Conservation (phyloP, 768 basidiomycete genomes). For the Leucocoprinus leucothites region DNA sequence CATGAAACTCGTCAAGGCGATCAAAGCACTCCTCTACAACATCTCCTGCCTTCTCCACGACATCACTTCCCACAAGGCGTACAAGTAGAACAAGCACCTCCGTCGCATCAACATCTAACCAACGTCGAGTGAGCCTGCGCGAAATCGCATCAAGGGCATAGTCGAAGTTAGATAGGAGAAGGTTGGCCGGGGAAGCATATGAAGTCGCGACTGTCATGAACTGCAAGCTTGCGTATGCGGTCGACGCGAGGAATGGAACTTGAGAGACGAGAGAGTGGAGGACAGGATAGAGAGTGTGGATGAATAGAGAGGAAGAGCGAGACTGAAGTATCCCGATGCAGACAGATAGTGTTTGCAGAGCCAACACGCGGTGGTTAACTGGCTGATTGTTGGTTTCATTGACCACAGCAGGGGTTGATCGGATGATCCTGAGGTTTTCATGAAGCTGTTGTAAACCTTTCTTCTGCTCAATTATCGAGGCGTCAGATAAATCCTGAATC, state of each 20-base stretch:
- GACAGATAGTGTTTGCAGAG: slow-evolving; percentile 73
- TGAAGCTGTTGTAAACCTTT: slow-evolving; percentile 65
- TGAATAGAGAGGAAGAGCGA: slow-evolving; percentile 68
- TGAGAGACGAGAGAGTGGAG: slow-evolving; percentile 84
- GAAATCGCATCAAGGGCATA: slow-evolving; percentile 92
- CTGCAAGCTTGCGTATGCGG: slow-evolving; percentile 72
- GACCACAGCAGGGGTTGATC: slow-evolving; percentile 21
- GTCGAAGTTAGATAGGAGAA: slow-evolving; percentile 93
- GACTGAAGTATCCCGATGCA: slow-evolving; percentile 69
- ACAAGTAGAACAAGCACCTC: slow-evolving; percentile 85
- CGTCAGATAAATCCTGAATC: slow-evolving; percentile 14
- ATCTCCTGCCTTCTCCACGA: slow-evolving; percentile 88
- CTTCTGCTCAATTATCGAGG: slow-evolving; percentile 47
- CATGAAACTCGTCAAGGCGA: slow-evolving; percentile 93
- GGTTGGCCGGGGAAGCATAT: slow-evolving; percentile 85
- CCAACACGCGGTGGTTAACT: slow-evolving; percentile 64
- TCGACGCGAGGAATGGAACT: slow-evolving; percentile 59
- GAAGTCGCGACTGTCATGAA: slow-evolving; percentile 72
- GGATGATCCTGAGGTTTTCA: slow-evolving; percentile 51
- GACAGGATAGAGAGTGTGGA: slow-evolving; percentile 81
- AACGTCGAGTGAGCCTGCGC: slow-evolving; percentile 72
- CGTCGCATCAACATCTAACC: slow-evolving; percentile 86
- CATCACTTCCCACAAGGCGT: slow-evolving; percentile 79
- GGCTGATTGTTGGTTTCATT: slow-evolving; percentile 39
- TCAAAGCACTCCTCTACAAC: slow-evolving; percentile 98